Conservation (phyloP, 2,329 filamentous ascomycete species). For the Clarireedia homoeocarpa region DNA sequence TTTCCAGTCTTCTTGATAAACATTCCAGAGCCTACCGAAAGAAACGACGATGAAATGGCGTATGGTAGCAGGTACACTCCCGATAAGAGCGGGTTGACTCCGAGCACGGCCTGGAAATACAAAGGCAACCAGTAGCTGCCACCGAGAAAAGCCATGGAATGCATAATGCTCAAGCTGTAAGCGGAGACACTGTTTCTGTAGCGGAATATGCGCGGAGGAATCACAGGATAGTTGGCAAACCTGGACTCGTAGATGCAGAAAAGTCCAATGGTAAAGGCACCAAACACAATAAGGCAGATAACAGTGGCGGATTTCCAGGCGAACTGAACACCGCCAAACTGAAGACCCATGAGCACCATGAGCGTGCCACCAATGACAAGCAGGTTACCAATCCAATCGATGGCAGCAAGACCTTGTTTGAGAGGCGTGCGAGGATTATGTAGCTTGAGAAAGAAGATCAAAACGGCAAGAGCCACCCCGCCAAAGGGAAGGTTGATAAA, state of each 20-base stretch:
- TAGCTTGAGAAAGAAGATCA: not conserved
- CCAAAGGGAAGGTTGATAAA: too few relatives aligned
- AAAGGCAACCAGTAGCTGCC: constrained; percentile 35
- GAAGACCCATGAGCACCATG: not conserved
- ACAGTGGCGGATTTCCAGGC: not conserved
- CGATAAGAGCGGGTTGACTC: constrained; percentile 52
- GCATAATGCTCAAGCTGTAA: constrained; percentile 60
- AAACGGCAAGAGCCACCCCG: not conserved
- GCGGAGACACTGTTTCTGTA: constrained; percentile 58
- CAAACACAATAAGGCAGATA: constrained; percentile 48
- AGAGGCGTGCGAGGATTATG: not conserved
- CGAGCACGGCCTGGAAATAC: constrained; percentile 61
- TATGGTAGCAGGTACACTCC: constrained; percentile 70
- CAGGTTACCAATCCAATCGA: not conserved
- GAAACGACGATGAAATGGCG: constrained; percentile 57
- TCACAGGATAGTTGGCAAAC: constrained; percentile 68
- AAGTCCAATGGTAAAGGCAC: constrained; percentile 42
- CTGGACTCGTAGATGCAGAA: constrained; percentile 70
- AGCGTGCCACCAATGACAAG: not conserved
- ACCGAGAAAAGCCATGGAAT: constrained; percentile 45
- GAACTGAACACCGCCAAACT: not conserved
- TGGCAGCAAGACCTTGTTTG: not conserved
- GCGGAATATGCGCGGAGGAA: constrained; percentile 66
- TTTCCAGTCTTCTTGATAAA: constrained; percentile 56
- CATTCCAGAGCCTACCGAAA: constrained; percentile 49